Conservation (phyloP, 306 rosid genomes). For the Quercus engelmannii region DNA sequence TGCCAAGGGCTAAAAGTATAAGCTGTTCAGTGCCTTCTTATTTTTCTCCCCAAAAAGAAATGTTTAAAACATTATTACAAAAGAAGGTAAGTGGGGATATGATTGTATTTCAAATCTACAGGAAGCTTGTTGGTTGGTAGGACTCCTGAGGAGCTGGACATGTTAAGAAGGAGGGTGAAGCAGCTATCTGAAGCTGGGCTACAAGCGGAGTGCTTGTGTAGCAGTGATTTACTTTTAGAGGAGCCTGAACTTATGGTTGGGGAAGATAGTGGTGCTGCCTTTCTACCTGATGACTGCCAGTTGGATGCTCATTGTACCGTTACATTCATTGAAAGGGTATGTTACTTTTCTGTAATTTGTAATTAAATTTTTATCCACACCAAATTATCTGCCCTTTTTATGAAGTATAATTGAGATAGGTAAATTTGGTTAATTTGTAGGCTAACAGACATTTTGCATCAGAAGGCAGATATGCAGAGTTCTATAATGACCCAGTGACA, state of each 20-base stretch:
- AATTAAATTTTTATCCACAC: neutral
- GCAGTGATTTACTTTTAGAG: slow-evolving; percentile 50
- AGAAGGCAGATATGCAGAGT: slow-evolving; percentile 74
- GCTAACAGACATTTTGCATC: slow-evolving; percentile 55
- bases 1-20: too few species aligned
- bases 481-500: slow-evolving; percentile 74
- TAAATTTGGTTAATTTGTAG: slow-evolving; percentile 35
- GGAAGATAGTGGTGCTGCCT: slow-evolving; percentile 62
- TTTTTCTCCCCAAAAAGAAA: too few species aligned
- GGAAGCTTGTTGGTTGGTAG: slow-evolving; percentile 82
- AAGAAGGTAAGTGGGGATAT: neutral
- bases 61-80: too few species aligned
- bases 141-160: slow-evolving; percentile 50
- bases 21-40: too few species aligned
- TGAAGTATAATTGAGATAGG: neutral
- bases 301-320: slow-evolving; percentile 72
- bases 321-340: slow-evolving; percentile 64
- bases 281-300: slow-evolving; percentile 78
- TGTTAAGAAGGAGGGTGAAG: slow-evolving; percentile 57
- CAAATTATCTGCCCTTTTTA: neutral
- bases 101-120: slow-evolving; percentile 20
- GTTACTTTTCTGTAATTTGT: slow-evolving; percentile 3
- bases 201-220: slow-evolving; percentile 59
- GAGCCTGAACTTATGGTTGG: slow-evolving; percentile 77
- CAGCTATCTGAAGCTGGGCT: slow-evolving; percentile 59